Percentiles rank a stretch among this genome's conserved stretches.
Conservation (phyloP, 129 eudicot species). For the Flaveria linearis region DNA sequence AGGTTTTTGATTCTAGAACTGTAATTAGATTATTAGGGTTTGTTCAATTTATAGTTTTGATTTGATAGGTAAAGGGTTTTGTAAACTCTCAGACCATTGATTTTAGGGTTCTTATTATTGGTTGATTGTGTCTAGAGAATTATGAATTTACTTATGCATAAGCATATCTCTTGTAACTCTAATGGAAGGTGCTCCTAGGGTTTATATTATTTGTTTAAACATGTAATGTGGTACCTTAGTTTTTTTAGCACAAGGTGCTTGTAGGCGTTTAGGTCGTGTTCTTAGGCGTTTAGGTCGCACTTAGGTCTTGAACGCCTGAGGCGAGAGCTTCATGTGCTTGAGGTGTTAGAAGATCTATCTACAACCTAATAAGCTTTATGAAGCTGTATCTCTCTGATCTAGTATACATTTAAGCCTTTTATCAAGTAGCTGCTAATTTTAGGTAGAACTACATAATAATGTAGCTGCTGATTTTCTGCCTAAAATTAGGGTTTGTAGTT, state of each 20-base stretch:
- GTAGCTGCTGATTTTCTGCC: not conserved
- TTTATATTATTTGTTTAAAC: no score
- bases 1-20: not conserved
- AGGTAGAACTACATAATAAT: no score
- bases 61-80: not conserved
- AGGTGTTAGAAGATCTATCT: not conserved
- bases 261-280: not conserved
- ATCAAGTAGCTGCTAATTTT: no score
- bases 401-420: not conserved
- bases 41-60: not conserved
- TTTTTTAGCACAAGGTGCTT: not conserved
- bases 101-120: not conserved
- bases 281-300: not conserved
- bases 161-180: not conserved
- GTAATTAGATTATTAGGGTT: not conserved
- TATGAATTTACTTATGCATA: not conserved
- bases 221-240: not conserved
- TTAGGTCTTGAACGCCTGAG: not conserved
- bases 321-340: not conserved
- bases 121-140: not conserved
- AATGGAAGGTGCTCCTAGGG: no score
- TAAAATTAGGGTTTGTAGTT: not conserved
- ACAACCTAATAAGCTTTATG: not conserved
- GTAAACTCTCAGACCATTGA: not conserved
- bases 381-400: not conserved